Conservation (phyloP, 768 basidiomycete species). For the Lentinula guzmanii region DNA sequence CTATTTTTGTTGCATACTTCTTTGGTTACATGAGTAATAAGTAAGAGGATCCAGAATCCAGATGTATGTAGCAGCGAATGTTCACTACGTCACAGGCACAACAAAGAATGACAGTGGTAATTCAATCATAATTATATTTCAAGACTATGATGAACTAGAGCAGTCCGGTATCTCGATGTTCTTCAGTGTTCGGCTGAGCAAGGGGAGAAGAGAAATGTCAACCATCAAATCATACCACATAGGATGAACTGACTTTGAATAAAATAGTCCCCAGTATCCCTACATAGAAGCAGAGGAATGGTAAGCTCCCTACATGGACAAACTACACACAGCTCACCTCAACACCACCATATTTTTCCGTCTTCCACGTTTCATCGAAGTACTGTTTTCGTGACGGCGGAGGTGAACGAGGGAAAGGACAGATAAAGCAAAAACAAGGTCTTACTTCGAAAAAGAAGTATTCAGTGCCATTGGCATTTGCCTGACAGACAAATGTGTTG, state of each 20-base stretch:
- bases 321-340: conserved; percentile 32
- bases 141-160: neutral
- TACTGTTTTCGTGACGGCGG: conserved; percentile 30
- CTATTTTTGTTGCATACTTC: too few species aligned
- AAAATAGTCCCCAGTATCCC: conserved; percentile 56
- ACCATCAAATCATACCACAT: neutral
- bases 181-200: neutral
- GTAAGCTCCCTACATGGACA: neutral
- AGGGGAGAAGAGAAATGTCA: neutral
- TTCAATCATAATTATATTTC: too few species aligned
- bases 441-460: conserved; percentile 85
- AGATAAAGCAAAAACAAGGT: neutral
- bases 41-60: too few species aligned
- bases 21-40: too few species aligned
- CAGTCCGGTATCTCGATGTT: conserved; percentile 3
- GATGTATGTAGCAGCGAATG: too few species aligned
- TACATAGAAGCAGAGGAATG: neutral
- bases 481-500: conserved; percentile 81
- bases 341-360: conserved; percentile 70
- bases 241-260: conserved; percentile 38
- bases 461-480: conserved; percentile 74
- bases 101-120: too few species aligned
- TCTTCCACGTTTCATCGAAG: conserved; percentile 42
- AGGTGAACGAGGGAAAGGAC: neutral
- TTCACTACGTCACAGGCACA: too few species aligned